Conservation (phyloP, 495 filamentous ascomycete species). For the Podospora conica region DNA sequence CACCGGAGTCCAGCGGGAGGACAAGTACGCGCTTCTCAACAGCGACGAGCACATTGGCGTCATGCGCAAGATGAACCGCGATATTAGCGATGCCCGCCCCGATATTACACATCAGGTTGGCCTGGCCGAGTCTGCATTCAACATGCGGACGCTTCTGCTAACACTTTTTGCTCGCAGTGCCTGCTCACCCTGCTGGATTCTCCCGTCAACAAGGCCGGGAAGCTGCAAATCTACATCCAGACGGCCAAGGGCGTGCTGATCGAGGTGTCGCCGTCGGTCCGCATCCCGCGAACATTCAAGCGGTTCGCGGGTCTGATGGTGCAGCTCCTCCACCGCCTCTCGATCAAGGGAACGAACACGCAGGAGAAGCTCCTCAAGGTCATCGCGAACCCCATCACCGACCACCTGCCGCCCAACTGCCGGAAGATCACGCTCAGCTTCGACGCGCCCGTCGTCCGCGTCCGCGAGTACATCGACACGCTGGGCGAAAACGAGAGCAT, state of each 20-base stretch:
- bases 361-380: slow-evolving; percentile 97
- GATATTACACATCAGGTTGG: slow-evolving; percentile 98
- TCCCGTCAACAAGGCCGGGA: slow-evolving; percentile 95
- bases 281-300: slow-evolving; percentile 97
- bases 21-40: slow-evolving; percentile 94
- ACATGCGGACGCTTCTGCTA: slow-evolving; percentile 33
- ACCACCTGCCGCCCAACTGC: slow-evolving; percentile 94
- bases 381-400: slow-evolving; percentile 94
- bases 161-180: slow-evolving; percentile 54
- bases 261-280: slow-evolving; percentile 92
- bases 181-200: slow-evolving; percentile 96
- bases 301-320: slow-evolving; percentile 98
- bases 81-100: slow-evolving; percentile 94
- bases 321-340: slow-evolving; percentile 92
- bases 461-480: slow-evolving; percentile 77
- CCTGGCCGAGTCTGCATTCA: slow-evolving; percentile 30
- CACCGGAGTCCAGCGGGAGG: slow-evolving; percentile 63
- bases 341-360: slow-evolving; percentile 90
- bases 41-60: slow-evolving; percentile 98
- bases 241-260: slow-evolving; percentile 95
- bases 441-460: slow-evolving; percentile 79
- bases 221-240: slow-evolving; percentile 96
- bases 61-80: slow-evolving; percentile 98
- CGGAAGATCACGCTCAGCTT: slow-evolving; percentile 94
- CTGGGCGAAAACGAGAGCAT: slow-evolving; percentile 81